Percentiles rank a stretch among this genome's conserved stretches.
These are phyloP conservation scores for Trichoderma koningiopsis DNA, from an alignment of 2,329 filamentous ascomycete genomes.

Conservation along the genomic window DNA sequence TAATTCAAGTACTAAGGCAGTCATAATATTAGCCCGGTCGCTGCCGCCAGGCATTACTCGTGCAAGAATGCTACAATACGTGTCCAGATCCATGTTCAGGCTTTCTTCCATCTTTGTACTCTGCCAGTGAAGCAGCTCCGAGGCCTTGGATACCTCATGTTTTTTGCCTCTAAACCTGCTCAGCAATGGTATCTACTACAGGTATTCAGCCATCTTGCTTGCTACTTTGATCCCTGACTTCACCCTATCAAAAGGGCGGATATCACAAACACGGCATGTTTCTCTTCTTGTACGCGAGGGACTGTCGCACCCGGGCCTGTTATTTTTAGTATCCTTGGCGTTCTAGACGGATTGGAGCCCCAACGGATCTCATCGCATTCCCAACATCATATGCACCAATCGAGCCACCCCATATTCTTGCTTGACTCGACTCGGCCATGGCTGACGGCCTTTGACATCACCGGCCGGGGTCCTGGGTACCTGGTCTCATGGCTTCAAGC, in stretches of 20 bases:
- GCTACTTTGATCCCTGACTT: neutral
- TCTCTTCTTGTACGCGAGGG: constrained; percentile 9
- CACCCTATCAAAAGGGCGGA: neutral
- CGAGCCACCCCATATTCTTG: neutral
- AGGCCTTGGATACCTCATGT: neutral
- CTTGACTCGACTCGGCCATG: neutral
- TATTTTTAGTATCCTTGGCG: constrained; percentile 16
- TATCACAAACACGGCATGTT: constrained; percentile 23
- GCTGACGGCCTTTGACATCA: constrained; percentile 17
- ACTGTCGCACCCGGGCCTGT: neutral
- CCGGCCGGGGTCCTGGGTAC: neutral
- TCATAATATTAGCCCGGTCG: neutral
- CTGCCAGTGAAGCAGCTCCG: neutral
- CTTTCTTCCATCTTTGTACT: neutral
- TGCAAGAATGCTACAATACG: neutral
- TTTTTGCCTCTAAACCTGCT: neutral
- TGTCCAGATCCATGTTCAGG: neutral
- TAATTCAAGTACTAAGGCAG: neutral
- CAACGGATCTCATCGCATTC: constrained; percentile 5
- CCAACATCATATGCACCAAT: constrained; percentile 18
- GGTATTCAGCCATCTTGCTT: neutral
- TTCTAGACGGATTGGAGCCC: neutral
- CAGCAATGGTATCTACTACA: neutral
- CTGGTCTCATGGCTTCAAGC: constrained; percentile 1
- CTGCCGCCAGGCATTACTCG: neutral